phyloP scores from a whole-genome alignment of 495 filamentous ascomycete genomes.

The Darksidea phi region DNA sequence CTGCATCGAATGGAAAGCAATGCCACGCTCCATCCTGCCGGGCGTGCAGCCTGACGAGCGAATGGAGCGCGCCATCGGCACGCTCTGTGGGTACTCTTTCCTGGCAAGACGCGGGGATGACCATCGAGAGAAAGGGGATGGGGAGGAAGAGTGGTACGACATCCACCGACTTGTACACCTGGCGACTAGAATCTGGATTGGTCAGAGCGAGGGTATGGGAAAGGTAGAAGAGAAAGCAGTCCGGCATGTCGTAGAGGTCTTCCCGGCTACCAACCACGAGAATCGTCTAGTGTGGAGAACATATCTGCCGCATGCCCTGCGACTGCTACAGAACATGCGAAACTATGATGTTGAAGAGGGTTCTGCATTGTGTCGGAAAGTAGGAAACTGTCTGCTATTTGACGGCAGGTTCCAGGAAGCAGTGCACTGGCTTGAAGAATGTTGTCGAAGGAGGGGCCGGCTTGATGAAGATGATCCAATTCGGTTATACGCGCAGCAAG shows the following conservation, averaged over 20 bases:
- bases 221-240: constrained; percentile 23
- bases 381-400: constrained; percentile 24
- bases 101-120: background rate
- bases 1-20: constrained; percentile 42
- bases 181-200: constrained; percentile 43
- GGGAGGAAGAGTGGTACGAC: constrained; percentile 26
- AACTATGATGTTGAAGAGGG: constrained; percentile 3
- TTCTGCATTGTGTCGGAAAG: constrained; percentile 15
- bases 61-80: constrained; percentile 34
- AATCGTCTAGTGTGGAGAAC: constrained; percentile 37
- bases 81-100: constrained; percentile 36
- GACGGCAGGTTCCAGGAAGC: constrained; percentile 31
- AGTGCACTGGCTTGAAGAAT: constrained; percentile 22
- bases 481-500: too few species aligned
- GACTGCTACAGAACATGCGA: constrained; percentile 12
- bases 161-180: constrained; percentile 40
- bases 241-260: constrained; percentile 22
- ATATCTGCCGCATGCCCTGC: constrained; percentile 44
- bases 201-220: background rate
- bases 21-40: constrained; percentile 37
- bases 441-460: too few species aligned
- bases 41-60: constrained; percentile 27
- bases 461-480: too few species aligned
- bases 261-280: constrained; percentile 30
- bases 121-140: too few species aligned